Conservation (phyloP, 805 yeast genomes). For the Blastobotrys americana region DNA sequence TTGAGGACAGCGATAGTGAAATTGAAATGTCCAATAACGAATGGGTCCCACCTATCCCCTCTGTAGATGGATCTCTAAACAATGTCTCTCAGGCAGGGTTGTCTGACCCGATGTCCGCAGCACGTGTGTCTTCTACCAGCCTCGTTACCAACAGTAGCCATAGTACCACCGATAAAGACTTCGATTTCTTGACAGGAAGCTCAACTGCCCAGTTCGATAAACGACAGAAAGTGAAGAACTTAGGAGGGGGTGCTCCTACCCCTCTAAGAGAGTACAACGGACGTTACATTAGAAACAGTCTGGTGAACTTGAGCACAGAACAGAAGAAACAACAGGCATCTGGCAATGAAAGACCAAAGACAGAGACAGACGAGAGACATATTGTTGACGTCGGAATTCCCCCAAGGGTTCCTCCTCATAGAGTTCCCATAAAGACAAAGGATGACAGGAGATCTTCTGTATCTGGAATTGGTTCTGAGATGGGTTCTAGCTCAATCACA, state of each 20-base stretch:
- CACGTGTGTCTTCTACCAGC: not conserved
- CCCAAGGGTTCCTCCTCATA: slow-evolving; percentile 23
- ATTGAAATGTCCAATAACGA: not conserved
- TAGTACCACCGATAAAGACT: too few species aligned
- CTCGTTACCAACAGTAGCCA: not conserved
- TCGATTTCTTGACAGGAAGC: not conserved
- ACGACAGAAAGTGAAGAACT: not conserved
- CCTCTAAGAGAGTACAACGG: not conserved
- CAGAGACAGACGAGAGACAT: not conserved
- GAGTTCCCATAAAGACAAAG: slow-evolving; percentile 2
- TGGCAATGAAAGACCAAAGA: not conserved
- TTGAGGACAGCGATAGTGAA: not conserved
- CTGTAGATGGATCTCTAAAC: not conserved
- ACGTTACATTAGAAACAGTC: not conserved
- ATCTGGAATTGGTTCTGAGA: not conserved
- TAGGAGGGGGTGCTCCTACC: not conserved
- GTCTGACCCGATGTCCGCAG: not conserved
- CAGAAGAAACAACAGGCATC: not conserved
- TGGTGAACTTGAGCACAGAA: not conserved
- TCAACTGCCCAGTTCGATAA: not conserved
- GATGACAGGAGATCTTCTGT: not conserved
- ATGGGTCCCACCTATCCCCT: not conserved
- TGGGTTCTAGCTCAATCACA: not conserved
- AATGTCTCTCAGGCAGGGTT: not conserved
- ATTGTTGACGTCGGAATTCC: slow-evolving; percentile 24